phyloP scores from a whole-genome alignment of 345 rosid species.

The Rhodamnia rubescens region DNA sequence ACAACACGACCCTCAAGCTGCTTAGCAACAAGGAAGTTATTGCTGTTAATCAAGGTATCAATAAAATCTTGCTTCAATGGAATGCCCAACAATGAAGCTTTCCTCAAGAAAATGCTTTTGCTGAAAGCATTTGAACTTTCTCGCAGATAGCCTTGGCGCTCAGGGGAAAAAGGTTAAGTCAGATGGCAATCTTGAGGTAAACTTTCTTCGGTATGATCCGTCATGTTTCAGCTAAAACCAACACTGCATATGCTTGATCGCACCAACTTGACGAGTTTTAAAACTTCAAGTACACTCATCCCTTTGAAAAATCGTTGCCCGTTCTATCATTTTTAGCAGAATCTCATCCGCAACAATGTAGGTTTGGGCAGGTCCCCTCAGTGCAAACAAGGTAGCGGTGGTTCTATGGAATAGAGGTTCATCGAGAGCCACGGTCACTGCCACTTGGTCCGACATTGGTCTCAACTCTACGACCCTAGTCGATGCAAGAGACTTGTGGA shows the following conservation, averaged over 20 bases:
- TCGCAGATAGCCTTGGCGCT: conserved; percentile 39
- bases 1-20: conserved; percentile 15
- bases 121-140: not conserved
- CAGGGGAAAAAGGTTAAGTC: conserved; percentile 51
- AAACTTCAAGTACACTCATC: too few relatives aligned
- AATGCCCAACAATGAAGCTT: too few relatives aligned
- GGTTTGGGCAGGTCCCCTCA: conserved; percentile 63
- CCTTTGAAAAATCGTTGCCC: not conserved
- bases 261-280: too few relatives aligned
- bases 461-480: conserved; percentile 29
- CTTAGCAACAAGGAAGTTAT: conserved; percentile 46
- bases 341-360: not conserved
- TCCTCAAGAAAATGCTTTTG: not conserved
- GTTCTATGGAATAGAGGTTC: conserved; percentile 71
- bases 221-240: not conserved
- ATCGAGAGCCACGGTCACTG: conserved; percentile 36
- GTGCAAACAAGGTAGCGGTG: conserved; percentile 30
- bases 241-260: too few relatives aligned
- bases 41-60: conserved; percentile 54
- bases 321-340: not conserved
- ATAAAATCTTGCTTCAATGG: not conserved
- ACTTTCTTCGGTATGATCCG: not conserved
- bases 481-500: conserved; percentile 67
- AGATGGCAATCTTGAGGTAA: conserved; percentile 39
- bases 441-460: conserved; percentile 56